Percentiles rank a stretch among this genome's conserved stretches.
Conservation (phyloP, 768 basidiomycete genomes). For the Ramaria sp. region DNA sequence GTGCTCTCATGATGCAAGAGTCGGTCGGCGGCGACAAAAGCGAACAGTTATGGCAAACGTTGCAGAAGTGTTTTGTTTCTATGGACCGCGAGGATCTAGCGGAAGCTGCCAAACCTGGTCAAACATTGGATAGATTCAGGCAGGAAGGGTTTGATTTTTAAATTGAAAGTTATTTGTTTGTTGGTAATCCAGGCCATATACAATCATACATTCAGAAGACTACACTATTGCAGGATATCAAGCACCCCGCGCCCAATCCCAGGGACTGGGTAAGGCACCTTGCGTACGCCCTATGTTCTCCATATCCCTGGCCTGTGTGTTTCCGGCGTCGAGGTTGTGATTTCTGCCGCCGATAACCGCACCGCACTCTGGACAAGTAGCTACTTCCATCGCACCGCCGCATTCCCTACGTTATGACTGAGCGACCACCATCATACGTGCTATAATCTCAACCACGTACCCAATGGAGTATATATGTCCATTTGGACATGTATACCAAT, state of each 20-base stretch:
- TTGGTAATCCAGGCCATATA: background rate
- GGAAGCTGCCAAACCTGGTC: constrained; percentile 55
- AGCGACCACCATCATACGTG: background rate
- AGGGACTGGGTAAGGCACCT: constrained; percentile 23
- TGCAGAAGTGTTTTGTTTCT: constrained; percentile 66
- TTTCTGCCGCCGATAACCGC: constrained; percentile 38
- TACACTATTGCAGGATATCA: background rate
- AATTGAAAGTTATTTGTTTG: background rate
- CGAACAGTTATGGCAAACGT: constrained; percentile 82
- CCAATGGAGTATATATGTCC: constrained; percentile 56
- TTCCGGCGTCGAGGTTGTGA: constrained; percentile 33
- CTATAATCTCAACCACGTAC: constrained; percentile 21
- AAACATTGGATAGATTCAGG: constrained; percentile 63
- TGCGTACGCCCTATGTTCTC: constrained; percentile 28
- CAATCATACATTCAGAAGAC: background rate
- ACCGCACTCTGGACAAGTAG: constrained; percentile 48
- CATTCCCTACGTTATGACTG: constrained; percentile 30
- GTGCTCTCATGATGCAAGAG: constrained; percentile 73
- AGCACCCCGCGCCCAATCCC: constrained; percentile 15
- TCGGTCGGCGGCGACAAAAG: constrained; percentile 57
- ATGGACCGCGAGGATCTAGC: constrained; percentile 86
- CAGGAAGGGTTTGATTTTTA: constrained; percentile 87
- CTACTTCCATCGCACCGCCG: constrained; percentile 40
- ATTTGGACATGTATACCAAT: constrained; percentile 30
- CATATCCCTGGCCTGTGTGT: constrained; percentile 36